Evolutionary conservation across 768 basidiomycete species (phyloP), one percentile per base, ranked within the genome.

Genomic region (Leccinum arenicola): DNA sequence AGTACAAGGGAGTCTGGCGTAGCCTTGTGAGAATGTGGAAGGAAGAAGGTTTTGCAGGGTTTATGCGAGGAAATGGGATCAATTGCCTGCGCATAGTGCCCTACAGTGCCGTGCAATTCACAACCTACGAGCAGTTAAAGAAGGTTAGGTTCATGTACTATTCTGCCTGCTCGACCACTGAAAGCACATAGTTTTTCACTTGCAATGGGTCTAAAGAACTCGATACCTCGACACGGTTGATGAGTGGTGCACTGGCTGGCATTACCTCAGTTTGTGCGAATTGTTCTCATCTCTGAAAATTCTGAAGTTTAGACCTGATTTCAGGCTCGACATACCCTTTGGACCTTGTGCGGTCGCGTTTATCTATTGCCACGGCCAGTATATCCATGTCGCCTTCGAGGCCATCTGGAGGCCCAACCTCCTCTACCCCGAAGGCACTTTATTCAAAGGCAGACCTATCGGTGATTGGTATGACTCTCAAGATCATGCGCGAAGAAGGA

Each of bases 31-130:
- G 95, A 61, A 89, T 89, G 80, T 98, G 93, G 91, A 76, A 78
- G 63, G 95, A 98, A 71, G 96, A 98, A 73, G 96, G 96, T 8
- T 87, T 95, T 74, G 83, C 75, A 71, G 96, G 95, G 12, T 94
- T 86, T 73, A 95, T 98, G 95, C 80, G 92, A 64, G 96, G 96
- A 4, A 98, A 98, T 68, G 85, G 87, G 43, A 89, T 95, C 70
- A 95, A 95, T 75, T 93, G 92, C 74, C 66, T 95, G 66, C 82
- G 96, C 58, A 98, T 98, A 65, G 86, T 97, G 64, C 96, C 96
- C 12, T 98, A 98, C 50, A 89, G 89, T 68, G 87, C 89, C 50
- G 90, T 92, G 19, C 90, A 92, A 66, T 92, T 92, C 71, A 88
- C 88, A 4, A 88, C 91, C 3, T 97, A 97, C 64, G 95, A 96